Evolutionary conservation across 1,284 basidiomycete species (phyloP), one percentile per base, ranked within the genome.

Genomic region (Melampsora americana): DNA sequence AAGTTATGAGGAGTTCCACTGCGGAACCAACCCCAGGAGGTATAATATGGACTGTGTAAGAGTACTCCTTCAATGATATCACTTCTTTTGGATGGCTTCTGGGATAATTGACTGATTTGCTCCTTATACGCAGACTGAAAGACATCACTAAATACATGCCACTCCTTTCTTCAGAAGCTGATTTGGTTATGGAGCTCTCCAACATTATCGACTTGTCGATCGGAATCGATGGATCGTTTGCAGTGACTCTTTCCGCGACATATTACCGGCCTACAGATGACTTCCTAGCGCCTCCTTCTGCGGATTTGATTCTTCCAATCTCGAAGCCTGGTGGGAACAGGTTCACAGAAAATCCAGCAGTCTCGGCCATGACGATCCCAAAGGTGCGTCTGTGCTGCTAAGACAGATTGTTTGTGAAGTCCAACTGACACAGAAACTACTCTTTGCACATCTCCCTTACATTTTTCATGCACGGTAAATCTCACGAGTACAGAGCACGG

Each of bases 1-100:
- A 46, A 76, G 67, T 76, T 46, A 69, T 69, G 74, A 48, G 74
- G 23, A 76, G 59, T 30, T 76, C 74, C 14, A 76, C 74, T n/a
- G 66, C 74, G 20, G 74, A 76, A 26, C 74, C 74, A 23, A 69
- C 35, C 6, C 50, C 35, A 46, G 46, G 48, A 50, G 74, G 74
- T 0, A 76, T 76, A n/a, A 69, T 68, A 26, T 76, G 74, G 74
- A 76, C 74, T 61, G 66, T 76, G 74, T 76, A 69, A 56, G 42
- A 23, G 39, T 50, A 39, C 42, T 50, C 39, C 35, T 32, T 32
- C 16, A 32, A 48, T n/a, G 30, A n/a, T 1, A 69, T 16, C 66
- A 32, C 26, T 44, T 66, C 14, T 30, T 16, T 60, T 42, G 20
- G 12, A 30, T n/a, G 7, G 35, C 18, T 35, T 1, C 16, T 26